phyloP scores from a whole-genome alignment of 2,329 filamentous ascomycete species.

The Cordyceps cicadae region DNA sequence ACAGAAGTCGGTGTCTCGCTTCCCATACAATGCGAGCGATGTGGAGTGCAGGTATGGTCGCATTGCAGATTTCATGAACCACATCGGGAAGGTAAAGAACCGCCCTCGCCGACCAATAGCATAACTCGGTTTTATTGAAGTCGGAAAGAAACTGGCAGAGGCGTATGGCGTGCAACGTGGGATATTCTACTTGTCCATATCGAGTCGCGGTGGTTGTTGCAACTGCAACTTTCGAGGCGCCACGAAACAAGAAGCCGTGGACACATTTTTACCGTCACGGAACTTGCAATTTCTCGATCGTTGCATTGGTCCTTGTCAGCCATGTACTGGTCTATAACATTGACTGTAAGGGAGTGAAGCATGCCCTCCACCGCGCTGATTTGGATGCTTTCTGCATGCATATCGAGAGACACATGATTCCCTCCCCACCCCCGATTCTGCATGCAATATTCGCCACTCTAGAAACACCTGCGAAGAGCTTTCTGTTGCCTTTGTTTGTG shows the following conservation, averaged over 20 bases:
- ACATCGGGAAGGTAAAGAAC: slow-evolving; percentile 8
- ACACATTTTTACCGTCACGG: not conserved
- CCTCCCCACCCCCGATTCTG: not conserved
- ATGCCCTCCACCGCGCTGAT: not conserved
- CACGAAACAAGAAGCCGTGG: not conserved
- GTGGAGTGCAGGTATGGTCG: not conserved
- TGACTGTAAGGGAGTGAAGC: not conserved
- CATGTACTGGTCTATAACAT: not conserved
- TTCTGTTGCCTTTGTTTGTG: too few species aligned
- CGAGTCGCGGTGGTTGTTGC: not conserved
- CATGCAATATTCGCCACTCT: not conserved
- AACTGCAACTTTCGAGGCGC: not conserved
- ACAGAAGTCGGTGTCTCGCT: not conserved
- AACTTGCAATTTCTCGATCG: not conserved
- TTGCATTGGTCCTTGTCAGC: not conserved
- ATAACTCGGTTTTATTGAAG: not conserved
- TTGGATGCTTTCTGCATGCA: not conserved
- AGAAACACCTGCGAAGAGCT: not conserved
- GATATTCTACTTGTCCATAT: not conserved
- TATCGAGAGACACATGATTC: not conserved
- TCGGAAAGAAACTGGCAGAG: not conserved
- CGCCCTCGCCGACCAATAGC: not conserved
- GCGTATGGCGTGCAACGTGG: not conserved
- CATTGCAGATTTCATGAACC: slow-evolving; percentile 10
- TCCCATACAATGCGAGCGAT: not conserved